Base-by-base conservation (phyloP, 441 rosid genomes). In the Breynia disticha region DNA sequence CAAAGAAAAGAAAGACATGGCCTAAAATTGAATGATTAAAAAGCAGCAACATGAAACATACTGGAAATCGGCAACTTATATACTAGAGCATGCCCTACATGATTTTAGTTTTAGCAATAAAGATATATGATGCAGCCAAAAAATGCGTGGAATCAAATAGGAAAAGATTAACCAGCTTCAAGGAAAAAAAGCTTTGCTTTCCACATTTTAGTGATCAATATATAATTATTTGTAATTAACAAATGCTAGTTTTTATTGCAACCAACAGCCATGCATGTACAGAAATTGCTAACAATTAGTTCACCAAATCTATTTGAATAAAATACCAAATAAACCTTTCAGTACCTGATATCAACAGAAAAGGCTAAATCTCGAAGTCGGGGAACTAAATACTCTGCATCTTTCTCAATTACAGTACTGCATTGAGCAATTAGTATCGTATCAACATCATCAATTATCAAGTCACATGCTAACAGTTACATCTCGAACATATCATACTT, bases 281-380 rank as follows among this genome's bases (percentile, higher is more conserved):
- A 28, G 35, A 2, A 28, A 28, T 4, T 28, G 35, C 19, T 16
- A 8, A 10, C 3, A 42, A 28, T 12, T 7, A 21, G 24, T 28
- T 41, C 3, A 15, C 9, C 13, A 22, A 16, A 50, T 12, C 16
- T 20, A 50, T 14, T 15, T 17, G n/a, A 11, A 55, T 52, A 22
- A 56, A 62, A 61, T 13, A 37, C 52, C 61, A 56, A 39, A 54
- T 46, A 37, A 46, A 50, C 21, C 12, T 16, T 38, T 39, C n/a
- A n/a, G 48, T 71, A 87, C 98, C 88, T 79, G 46, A 84, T 72
- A 69, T 90, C 96, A 54, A 85, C 90, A 57, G 98, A 87, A 79
- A 87, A 87, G 55, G 97, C 86, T 52, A 90, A 79, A 78, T 90
- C 97, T 45, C 93, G 82, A 62, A 90, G 90, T 60, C 82, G 76